A percentile compares a stretch with the other conserved stretches of the same genome.
Evolutionary conservation across 2,329 filamentous ascomycete genomes (phyloP).

Genomic region (Taxawa tesnikishii): DNA sequence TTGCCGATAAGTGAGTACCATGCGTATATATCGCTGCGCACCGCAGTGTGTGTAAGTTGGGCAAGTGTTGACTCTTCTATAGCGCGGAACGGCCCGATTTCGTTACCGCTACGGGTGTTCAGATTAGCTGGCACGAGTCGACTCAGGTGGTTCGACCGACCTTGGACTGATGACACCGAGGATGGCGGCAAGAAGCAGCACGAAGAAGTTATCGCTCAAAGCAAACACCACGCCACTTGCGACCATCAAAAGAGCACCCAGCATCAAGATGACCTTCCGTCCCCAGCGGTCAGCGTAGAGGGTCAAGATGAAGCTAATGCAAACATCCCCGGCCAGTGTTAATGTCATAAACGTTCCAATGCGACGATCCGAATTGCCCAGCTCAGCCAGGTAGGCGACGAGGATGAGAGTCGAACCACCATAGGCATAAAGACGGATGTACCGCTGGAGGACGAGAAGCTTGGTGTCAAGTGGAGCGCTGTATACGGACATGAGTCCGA

Average conservation of each 20-base stretch:
- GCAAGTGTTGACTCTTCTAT: constrained; percentile 20
- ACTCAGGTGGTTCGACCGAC: not conserved
- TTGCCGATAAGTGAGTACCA: constrained; percentile 17
- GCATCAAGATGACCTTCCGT: constrained; percentile 13
- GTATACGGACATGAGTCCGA: constrained; percentile 2
- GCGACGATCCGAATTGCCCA: constrained; percentile 14
- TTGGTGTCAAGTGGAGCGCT: constrained; percentile 3
- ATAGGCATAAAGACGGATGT: constrained; percentile 49
- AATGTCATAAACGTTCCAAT: constrained; percentile 22
- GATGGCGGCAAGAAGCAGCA: constrained; percentile 17
- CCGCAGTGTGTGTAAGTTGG: constrained; percentile 13
- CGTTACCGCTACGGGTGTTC: constrained; percentile 13
- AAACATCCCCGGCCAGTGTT: constrained; percentile 18
- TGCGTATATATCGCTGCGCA: constrained; percentile 16
- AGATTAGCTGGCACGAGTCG: not conserved
- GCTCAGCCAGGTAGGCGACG: constrained; percentile 15
- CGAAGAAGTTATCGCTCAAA: constrained; percentile 14
- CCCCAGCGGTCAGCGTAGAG: constrained; percentile 17
- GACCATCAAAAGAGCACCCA: constrained; percentile 16
- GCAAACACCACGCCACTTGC: constrained; percentile 16
- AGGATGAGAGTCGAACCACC: constrained; percentile 28
- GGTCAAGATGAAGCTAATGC: constrained; percentile 16
- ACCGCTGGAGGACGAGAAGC: constrained; percentile 6
- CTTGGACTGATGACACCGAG: constrained; percentile 19
- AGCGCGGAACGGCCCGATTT: constrained; percentile 21